phyloP scores from a whole-genome alignment of 768 basidiomycete species.

The Psilocybe azurescens region DNA sequence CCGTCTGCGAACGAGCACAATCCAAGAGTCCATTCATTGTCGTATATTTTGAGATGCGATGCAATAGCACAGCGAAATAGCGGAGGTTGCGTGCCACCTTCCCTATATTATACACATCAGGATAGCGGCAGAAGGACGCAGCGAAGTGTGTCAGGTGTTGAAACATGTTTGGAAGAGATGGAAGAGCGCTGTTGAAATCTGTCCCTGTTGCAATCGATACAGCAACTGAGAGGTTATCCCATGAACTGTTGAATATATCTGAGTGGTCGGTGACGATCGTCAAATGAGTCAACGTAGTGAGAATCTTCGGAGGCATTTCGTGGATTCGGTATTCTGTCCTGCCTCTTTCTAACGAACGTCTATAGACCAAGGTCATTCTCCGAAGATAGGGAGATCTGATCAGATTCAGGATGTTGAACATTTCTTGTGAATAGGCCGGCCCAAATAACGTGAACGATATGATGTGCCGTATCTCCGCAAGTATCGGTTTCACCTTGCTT shows the following conservation, averaged over 20 bases:
- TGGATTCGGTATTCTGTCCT: background rate
- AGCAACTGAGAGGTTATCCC: background rate
- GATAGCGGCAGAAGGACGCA: background rate
- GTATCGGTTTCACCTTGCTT: slow-evolving; percentile 10
- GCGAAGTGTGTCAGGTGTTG: slow-evolving; percentile 17
- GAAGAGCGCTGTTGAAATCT: background rate
- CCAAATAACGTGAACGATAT: slow-evolving; percentile 13
- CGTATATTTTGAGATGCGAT: background rate
- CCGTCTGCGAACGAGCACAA: background rate
- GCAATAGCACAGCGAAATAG: slow-evolving; percentile 8
- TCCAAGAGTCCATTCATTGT: background rate
- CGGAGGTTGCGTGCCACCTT: slow-evolving; percentile 2
- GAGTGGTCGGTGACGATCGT: slow-evolving; percentile 20
- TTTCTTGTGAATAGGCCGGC: background rate
- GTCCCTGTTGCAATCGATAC: background rate
- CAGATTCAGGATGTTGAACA: slow-evolving; percentile 9
- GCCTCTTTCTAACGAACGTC: background rate
- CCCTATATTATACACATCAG: background rate
- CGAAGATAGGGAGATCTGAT: slow-evolving; percentile 10
- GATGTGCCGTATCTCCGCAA: slow-evolving; percentile 6
- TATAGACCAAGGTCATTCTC: slow-evolving; percentile 17
- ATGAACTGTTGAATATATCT: background rate
- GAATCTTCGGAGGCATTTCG: slow-evolving; percentile 25
- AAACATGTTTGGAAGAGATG: background rate
- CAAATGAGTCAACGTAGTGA: slow-evolving; percentile 31